Conservation (phyloP, 768 basidiomycete species). For the Mycena pura region DNA sequence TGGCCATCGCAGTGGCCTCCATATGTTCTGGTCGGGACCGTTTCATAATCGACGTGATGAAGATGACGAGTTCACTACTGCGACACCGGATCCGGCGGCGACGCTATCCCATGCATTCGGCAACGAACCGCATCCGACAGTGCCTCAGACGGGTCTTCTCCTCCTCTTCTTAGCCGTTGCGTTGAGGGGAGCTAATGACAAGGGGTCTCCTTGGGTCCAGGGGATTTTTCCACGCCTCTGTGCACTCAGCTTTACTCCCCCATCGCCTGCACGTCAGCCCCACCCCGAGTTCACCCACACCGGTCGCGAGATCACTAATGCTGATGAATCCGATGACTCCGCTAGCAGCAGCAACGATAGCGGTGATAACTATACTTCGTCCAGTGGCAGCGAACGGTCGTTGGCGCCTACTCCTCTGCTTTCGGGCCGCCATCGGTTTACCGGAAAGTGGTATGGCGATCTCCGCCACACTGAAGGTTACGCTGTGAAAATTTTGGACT, state of each 20-base stretch:
- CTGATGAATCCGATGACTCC: not conserved
- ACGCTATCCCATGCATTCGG: not conserved
- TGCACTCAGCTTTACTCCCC: not conserved
- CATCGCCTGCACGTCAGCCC: not conserved
- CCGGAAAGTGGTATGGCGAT: not conserved
- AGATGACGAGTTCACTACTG: not conserved
- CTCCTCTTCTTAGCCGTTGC: slow-evolving; percentile 6
- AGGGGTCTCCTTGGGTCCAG: not conserved
- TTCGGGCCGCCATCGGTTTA: not conserved
- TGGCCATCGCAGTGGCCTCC: not conserved
- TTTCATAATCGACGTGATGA: slow-evolving; percentile 1
- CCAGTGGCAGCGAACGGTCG: not conserved
- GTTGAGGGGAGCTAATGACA: not conserved
- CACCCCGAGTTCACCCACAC: not conserved
- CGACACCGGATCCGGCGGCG: not conserved
- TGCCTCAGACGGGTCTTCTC: not conserved
- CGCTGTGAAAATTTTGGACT: not conserved
- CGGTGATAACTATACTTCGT: too few species aligned
- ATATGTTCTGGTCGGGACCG: slow-evolving; percentile 2
- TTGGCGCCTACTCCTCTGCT: not conserved
- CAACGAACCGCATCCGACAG: not conserved
- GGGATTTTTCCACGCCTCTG: not conserved
- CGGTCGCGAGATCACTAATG: not conserved
- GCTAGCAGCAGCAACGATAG: not conserved
- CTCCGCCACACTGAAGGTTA: not conserved